Percentiles rank a stretch among this genome's conserved stretches.
These are phyloP conservation scores for Cyathus pygmaeus DNA, from an alignment of 1,284 basidiomycete genomes.

Conservation along the genomic window DNA sequence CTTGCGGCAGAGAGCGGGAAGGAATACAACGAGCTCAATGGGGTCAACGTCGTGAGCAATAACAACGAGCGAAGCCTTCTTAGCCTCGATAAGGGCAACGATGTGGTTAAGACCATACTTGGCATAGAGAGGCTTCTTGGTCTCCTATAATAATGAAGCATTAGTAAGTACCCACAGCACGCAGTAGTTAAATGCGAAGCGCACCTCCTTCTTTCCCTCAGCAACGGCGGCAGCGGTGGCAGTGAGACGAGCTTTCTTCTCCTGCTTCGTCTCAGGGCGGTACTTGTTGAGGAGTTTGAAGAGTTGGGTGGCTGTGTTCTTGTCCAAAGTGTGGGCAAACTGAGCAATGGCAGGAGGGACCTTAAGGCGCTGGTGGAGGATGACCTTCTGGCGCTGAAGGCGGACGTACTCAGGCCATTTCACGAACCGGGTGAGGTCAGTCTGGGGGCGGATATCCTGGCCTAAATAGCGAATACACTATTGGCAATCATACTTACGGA, in stretches of 20 bases:
- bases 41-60: slow-evolving; percentile 99
- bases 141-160: slow-evolving; percentile 57
- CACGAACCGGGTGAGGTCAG: slow-evolving; percentile 96
- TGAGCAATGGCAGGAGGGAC: slow-evolving; percentile 98
- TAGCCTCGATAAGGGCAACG: slow-evolving; percentile 94
- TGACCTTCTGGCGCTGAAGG: slow-evolving; percentile 98
- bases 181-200: slow-evolving; percentile 56
- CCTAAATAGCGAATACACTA: slow-evolving; percentile 73
- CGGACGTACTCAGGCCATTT: slow-evolving; percentile 99
- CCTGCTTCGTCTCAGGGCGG: slow-evolving; percentile 93
- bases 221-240: slow-evolving; percentile 80
- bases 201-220: slow-evolving; percentile 80
- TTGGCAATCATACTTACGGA: neutral
- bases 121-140: slow-evolving; percentile 94
- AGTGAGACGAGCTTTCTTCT: slow-evolving; percentile 96
- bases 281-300: slow-evolving; percentile 99
- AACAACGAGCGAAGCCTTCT: slow-evolving; percentile 97
- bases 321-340: slow-evolving; percentile 98
- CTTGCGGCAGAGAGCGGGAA: slow-evolving; percentile 98
- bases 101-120: slow-evolving; percentile 98
- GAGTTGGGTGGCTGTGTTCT: slow-evolving; percentile 98
- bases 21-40: slow-evolving; percentile 97
- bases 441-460: slow-evolving; percentile 92
- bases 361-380: slow-evolving; percentile 98
- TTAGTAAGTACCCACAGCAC: neutral